A percentile compares a stretch with the other conserved stretches of the same genome.
phyloP scores from a whole-genome alignment of 495 filamentous ascomycete genomes.

The Talaromyces proteolyticus region DNA sequence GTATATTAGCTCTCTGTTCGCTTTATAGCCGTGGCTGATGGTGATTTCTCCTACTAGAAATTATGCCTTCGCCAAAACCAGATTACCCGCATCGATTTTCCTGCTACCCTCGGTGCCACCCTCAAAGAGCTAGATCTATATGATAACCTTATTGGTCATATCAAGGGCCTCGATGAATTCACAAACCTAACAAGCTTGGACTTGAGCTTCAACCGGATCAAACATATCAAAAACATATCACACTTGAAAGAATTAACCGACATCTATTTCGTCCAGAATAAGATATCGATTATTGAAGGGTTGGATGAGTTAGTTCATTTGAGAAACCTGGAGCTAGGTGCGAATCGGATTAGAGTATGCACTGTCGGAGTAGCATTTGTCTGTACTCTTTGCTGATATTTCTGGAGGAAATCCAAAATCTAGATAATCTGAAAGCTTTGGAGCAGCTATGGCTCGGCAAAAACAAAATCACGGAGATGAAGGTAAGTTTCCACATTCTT shows the following conservation, averaged over 20 bases:
- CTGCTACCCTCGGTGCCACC: constrained; percentile 49
- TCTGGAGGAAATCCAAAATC: constrained; percentile 76
- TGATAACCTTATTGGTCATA: constrained; percentile 91
- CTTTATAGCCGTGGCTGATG: neutral
- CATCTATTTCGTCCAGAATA: constrained; percentile 93
- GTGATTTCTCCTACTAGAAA: constrained; percentile 37
- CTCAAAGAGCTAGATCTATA: constrained; percentile 89
- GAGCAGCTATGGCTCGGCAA: constrained; percentile 95
- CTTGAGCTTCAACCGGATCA: constrained; percentile 98
- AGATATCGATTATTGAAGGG: constrained; percentile 80
- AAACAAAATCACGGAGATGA: constrained; percentile 91
- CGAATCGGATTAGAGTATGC: constrained; percentile 75
- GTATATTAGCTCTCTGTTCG: constrained; percentile 23
- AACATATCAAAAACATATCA: constrained; percentile 87
- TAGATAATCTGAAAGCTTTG: constrained; percentile 66
- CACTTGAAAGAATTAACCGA: constrained; percentile 77
- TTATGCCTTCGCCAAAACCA: constrained; percentile 93
- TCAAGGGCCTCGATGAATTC: constrained; percentile 77
- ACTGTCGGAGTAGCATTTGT: neutral
- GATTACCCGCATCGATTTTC: constrained; percentile 75
- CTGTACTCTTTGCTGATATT: neutral
- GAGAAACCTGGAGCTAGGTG: constrained; percentile 81
- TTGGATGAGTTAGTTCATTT: constrained; percentile 69
- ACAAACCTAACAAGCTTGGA: constrained; percentile 73
- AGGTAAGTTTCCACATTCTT: constrained; percentile 32